phyloP scores from a whole-genome alignment of 192 early-diverging fungal genomes.

The Coemansia erecta region DNA sequence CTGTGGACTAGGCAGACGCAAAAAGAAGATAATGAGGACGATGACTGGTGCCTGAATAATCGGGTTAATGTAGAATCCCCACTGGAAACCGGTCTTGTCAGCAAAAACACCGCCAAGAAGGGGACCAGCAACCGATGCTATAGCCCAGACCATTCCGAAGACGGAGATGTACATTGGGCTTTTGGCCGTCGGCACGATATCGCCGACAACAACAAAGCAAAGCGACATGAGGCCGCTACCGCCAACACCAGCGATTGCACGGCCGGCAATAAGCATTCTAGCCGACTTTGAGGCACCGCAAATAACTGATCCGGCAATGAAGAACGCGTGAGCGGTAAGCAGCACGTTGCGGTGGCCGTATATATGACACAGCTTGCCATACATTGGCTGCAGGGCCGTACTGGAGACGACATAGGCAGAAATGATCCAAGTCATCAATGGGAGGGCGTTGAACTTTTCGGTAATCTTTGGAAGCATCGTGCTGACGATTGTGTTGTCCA shows the following conservation, averaged over 20 bases:
- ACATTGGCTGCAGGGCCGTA: conserved; percentile 77
- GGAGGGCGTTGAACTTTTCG: conserved; percentile 58
- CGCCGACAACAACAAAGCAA: conserved; percentile 65
- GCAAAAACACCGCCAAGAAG: conserved; percentile 60
- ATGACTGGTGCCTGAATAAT: neutral
- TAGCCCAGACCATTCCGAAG: conserved; percentile 57
- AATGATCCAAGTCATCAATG: conserved; percentile 73
- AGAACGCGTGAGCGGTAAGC: conserved; percentile 54
- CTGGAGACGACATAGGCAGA: conserved; percentile 63
- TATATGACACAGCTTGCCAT: conserved; percentile 77
- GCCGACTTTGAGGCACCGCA: conserved; percentile 58
- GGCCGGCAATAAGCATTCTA: conserved; percentile 66
- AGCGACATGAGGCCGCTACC: conserved; percentile 66
- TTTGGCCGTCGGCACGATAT: conserved; percentile 59
- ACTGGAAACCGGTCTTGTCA: conserved; percentile 51
- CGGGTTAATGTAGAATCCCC: conserved; percentile 58
- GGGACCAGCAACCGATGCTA: conserved; percentile 60
- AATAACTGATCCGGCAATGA: conserved; percentile 55
- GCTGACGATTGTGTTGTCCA: conserved; percentile 66
- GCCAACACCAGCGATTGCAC: conserved; percentile 66
- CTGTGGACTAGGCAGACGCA: conserved; percentile 40
- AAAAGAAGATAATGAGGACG: conserved; percentile 40
- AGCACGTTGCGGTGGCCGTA: conserved; percentile 68
- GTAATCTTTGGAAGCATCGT: conserved; percentile 62
- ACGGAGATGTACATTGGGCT: conserved; percentile 61